phyloP scores from a whole-genome alignment of 148 eudicot species.

The Rhododendron kiyosumense region DNA sequence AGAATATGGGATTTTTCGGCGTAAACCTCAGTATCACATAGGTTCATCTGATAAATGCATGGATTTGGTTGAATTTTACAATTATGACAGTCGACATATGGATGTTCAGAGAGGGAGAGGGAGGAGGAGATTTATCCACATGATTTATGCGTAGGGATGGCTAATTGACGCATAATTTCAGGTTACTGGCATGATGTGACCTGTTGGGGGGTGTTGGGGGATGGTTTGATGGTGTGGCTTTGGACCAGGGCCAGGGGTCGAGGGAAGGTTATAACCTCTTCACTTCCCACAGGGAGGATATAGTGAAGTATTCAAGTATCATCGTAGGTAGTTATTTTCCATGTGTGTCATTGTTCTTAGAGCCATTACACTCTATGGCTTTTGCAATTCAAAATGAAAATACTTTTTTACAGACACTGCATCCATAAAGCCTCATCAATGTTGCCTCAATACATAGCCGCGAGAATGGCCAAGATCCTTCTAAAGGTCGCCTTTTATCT shows the following conservation, averaged over 20 bases:
- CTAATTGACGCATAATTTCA: background rate
- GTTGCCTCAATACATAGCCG: background rate
- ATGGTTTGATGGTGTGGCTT: background rate
- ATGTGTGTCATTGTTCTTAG: background rate
- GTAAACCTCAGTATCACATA: background rate
- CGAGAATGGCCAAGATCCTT: background rate
- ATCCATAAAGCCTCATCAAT: background rate
- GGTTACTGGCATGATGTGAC: background rate
- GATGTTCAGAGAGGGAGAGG: background rate
- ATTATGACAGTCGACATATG: background rate
- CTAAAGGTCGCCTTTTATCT: background rate
- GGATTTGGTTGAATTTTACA: background rate
- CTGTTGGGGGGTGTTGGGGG: background rate
- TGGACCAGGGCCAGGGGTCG: background rate
- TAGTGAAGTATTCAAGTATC: background rate
- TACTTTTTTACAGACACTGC: background rate
- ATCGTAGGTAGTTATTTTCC: background rate
- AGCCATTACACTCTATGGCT: background rate
- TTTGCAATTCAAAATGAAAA: background rate
- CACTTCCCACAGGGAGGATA: background rate
- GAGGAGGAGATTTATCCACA: background rate
- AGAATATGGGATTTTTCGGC: background rate
- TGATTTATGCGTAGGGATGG: background rate
- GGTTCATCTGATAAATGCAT: background rate
- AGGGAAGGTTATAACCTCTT: background rate